Base-by-base conservation (phyloP, 345 rosid species). In the Hypericum androsaemum region DNA sequence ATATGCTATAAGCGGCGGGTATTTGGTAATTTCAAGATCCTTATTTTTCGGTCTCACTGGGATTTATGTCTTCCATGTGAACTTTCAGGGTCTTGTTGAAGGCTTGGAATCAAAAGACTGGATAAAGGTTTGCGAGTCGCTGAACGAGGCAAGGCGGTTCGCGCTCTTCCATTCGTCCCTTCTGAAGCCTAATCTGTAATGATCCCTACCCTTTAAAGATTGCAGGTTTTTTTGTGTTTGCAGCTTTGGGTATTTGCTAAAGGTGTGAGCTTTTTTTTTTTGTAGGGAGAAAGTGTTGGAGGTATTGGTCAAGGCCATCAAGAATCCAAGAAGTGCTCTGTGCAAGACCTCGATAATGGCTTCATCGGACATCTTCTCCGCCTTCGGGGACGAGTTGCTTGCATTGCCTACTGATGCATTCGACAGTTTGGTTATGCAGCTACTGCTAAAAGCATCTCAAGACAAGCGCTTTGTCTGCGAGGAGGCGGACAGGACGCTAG, bases 331-430 rank as follows among this genome's bases (percentile, higher is more conserved):
- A 73, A 90, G 96, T 65, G 98, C 95, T 37, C 66, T 90, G 63
- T 79, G 87, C 68, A 88, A 90, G 76, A 88, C 98, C 55, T 76
- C 98, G 1, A 84, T 90, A 17, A 84, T 88, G 96, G 82, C 95
- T 42, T 74, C 89, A 8, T 73, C 86, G 17, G 96, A 90, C 70
- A 69, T 90, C 39, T 72, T 82, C 74, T 74, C 50, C 5, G 84
- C 84, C 6, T 90, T 53, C 15, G 89, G 89, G 6, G 88, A 87
- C 60, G 66, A 69, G 52, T 60, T 90, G 32, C 76, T 86, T 0
- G 71, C 80, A 38, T 60, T 28, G 13, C 56, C 79, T 28, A 57
- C 76, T 41, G 80, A 62, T 67, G 81, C 88, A 36, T 77, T 87
- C 53, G 84, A 82, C 39, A 76, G 65, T 54, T 56, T 84, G 92